Evolutionary conservation across 768 basidiomycete genomes (phyloP).

Genomic region (Exsudoporus frostii): DNA sequence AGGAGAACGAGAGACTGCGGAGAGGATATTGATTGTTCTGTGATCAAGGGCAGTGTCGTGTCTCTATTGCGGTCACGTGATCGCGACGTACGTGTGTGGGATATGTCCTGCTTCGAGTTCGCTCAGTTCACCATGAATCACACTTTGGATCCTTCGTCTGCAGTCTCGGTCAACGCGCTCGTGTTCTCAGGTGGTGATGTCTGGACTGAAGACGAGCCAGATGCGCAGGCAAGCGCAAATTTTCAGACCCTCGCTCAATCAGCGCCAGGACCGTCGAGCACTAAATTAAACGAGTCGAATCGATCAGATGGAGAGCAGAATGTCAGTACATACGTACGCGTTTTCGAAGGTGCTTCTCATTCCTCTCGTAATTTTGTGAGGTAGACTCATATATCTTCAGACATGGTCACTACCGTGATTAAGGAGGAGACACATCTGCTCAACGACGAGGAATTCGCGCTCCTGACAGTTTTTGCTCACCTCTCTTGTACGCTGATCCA

Average conservation of each 20-base stretch:
- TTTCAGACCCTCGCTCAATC: slow-evolving; percentile 9
- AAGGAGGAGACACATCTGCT: slow-evolving; percentile 53
- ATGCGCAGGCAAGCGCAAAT: not conserved
- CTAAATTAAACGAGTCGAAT: not conserved
- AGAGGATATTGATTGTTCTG: slow-evolving; percentile 35
- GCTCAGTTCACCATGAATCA: slow-evolving; percentile 6
- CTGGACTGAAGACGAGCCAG: slow-evolving; percentile 15
- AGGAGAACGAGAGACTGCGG: slow-evolving; percentile 63
- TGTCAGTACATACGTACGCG: slow-evolving; percentile 26
- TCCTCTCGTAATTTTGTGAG: not conserved
- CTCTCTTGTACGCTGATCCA: slow-evolving; percentile 47
- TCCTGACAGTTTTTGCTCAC: slow-evolving; percentile 39
- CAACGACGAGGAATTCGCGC: slow-evolving; percentile 42
- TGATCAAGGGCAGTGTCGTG: not conserved
- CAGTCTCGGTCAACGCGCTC: slow-evolving; percentile 22
- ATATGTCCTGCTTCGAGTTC: no score
- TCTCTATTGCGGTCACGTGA: slow-evolving; percentile 11
- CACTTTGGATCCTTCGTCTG: slow-evolving; percentile 6
- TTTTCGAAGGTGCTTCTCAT: slow-evolving; percentile 28
- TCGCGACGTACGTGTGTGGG: not conserved
- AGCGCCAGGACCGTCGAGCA: slow-evolving; percentile 12
- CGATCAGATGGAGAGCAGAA: slow-evolving; percentile 5
- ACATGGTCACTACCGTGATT: slow-evolving; percentile 55
- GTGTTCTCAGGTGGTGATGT: slow-evolving; percentile 31
- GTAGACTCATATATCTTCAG: slow-evolving; percentile 31